Evolutionary conservation across 495 filamentous ascomycete genomes (phyloP).

Genomic region (Xylaria flabelliformis): DNA sequence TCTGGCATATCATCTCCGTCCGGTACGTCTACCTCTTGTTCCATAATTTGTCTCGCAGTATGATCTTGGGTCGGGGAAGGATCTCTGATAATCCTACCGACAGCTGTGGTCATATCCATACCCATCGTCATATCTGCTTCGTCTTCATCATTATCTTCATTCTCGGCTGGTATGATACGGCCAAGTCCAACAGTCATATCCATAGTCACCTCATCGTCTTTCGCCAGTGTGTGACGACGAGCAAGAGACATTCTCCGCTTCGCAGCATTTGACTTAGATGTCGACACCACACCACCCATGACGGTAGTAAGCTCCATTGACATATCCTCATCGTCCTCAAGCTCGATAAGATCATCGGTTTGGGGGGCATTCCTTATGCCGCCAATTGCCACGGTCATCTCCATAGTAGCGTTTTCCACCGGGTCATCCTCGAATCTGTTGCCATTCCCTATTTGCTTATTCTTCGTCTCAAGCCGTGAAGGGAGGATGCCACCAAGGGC

Average conservation of each 20-base stretch:
- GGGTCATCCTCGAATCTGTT: constrained; percentile 36
- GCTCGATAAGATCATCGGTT: constrained; percentile 38
- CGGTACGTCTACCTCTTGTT: constrained; percentile 61
- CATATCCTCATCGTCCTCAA: constrained; percentile 65
- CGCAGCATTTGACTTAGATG: constrained; percentile 39
- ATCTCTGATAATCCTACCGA: constrained; percentile 61
- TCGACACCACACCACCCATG: constrained; percentile 66
- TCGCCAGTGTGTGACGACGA: constrained; percentile 40
- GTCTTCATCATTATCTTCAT: constrained; percentile 44
- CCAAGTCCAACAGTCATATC: constrained; percentile 78
- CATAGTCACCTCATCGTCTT: constrained; percentile 58
- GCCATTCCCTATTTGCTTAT: constrained; percentile 35
- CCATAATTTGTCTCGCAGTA: constrained; percentile 64
- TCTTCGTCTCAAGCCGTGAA: constrained; percentile 41
- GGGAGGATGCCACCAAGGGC: constrained; percentile 81
- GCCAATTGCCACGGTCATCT: constrained; percentile 77
- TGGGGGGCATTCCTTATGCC: constrained; percentile 55
- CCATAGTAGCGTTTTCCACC: constrained; percentile 64
- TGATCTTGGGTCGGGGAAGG: constrained; percentile 44
- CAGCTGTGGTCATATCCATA: constrained; percentile 66
- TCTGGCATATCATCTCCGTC: constrained; percentile 63
- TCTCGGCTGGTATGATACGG: constrained; percentile 61
- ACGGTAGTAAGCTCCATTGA: constrained; percentile 84
- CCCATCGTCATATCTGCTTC: constrained; percentile 59
- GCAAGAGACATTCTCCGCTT: constrained; percentile 30